A percentile compares a stretch with the other conserved stretches of the same genome.
These are phyloP conservation scores for Lachancea fermentati DNA, from an alignment of 805 yeast genomes.

Conservation along the genomic window DNA sequence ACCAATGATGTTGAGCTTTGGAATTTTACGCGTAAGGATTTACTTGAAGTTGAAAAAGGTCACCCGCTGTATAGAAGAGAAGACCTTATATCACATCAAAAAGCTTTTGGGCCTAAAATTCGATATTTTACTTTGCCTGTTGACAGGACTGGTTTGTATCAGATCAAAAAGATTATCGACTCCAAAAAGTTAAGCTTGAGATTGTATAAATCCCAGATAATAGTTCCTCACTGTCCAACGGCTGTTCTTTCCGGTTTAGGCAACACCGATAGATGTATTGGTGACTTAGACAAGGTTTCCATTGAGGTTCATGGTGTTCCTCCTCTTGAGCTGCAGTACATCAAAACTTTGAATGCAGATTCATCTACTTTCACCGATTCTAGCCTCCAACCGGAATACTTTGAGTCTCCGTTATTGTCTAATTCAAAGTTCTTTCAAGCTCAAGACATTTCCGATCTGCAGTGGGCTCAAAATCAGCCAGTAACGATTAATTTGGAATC, in stretches of 20 bases:
- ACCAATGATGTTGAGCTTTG: constrained; percentile 42
- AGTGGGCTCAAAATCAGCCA: constrained; percentile 39
- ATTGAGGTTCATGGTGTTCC: constrained; percentile 69
- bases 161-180: constrained; percentile 63
- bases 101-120: constrained; percentile 23
- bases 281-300: constrained; percentile 45
- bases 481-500: constrained; percentile 42
- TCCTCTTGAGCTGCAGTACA: constrained; percentile 60
- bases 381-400: constrained; percentile 45
- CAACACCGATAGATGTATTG: constrained; percentile 54
- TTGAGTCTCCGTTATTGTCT: constrained; percentile 45
- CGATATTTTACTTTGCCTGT: constrained; percentile 63
- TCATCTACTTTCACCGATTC: constrained; percentile 33
- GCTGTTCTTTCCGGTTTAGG: constrained; percentile 47
- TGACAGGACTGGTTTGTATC: constrained; percentile 69
- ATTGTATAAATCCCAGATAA: constrained; percentile 52
- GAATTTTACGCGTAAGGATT: constrained; percentile 53
- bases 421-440: constrained; percentile 25
- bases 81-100: constrained; percentile 14
- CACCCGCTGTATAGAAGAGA: constrained; percentile 13
- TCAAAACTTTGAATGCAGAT: constrained; percentile 38
- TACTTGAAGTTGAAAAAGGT: constrained; percentile 36
- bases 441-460: constrained; percentile 36
- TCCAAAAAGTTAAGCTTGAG: constrained; percentile 55
- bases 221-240: constrained; percentile 73